Evolutionary conservation across 1,139 yeast genomes (phyloP), one percentile per base, ranked within the genome.

Genomic region (Wickerhamomyces sp.): DNA sequence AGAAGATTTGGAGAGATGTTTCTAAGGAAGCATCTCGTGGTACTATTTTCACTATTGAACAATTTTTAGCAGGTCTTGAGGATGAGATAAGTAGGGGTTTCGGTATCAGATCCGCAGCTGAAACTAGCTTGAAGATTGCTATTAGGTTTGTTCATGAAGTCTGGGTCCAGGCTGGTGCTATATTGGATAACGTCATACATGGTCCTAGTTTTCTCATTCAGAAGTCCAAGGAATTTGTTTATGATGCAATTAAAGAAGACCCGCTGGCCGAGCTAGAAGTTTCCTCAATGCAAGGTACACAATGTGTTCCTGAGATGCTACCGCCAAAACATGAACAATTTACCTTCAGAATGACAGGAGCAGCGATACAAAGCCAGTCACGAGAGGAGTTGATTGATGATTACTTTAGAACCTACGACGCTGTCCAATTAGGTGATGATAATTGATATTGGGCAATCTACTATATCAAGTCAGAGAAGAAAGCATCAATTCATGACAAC

Each of bases 391-490:
- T 48, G 31, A 41, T 44, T 14, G 45, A 40, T 10, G 39, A 39
- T 9, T 48, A 45, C 26, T 48, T 48, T 36, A 26, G 40, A 7
- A 46, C 45, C 7, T 48, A 33, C 30, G 48, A 48, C 33, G 51
- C 51, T 14, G 38, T 47, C 9, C 40, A 43, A 30, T 39, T 34
- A 10, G 39, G 37, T 13, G 11, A 34, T 18, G 23, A 18, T 18
- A 18, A 18, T 18, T 18, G 23, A 18, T 18, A 18, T 3, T 18
- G 4, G 23, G n/a, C n/a, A n/a, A n/a, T n/a, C n/a, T n/a, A n/a
- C 23, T 5, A 18, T 18, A 18, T 5, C 23, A 18, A 18, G 5
- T 18, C 23, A 18, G 23, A 18, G 23, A 5, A 5, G 23, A 18
- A 18, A n/a, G n/a, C n/a, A n/a, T n/a, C n/a, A n/a, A n/a, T n/a